phyloP scores from a whole-genome alignment of 805 yeast genomes.

The Millerago galiae region DNA sequence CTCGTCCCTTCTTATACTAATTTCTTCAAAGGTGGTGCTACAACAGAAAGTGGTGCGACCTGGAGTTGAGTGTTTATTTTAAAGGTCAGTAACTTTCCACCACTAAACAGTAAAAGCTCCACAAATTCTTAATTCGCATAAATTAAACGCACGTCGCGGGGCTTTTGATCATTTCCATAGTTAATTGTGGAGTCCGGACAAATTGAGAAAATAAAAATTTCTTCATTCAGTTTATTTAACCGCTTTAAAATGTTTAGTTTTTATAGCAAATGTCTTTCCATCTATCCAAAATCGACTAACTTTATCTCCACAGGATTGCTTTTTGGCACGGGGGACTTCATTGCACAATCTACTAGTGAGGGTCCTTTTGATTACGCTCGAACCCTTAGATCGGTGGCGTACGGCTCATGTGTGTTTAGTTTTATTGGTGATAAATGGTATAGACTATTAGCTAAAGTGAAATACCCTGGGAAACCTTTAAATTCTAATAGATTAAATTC shows the following conservation, averaged over 20 bases:
- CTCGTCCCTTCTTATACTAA: too few relatives aligned
- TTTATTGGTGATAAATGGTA: constrained; percentile 75
- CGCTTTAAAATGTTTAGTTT: not conserved
- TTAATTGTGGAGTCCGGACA: not conserved
- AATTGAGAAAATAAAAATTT: not conserved
- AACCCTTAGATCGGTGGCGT: constrained; percentile 56
- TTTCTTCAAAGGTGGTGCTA: too few relatives aligned
- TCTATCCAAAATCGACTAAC: constrained; percentile 47
- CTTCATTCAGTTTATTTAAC: too few relatives aligned
- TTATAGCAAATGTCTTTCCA: not conserved
- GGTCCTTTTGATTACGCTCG: constrained; percentile 42
- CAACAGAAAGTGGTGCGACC: too few relatives aligned
- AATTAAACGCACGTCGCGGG: too few relatives aligned
- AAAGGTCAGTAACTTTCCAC: too few relatives aligned
- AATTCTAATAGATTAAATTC: constrained; percentile 14
- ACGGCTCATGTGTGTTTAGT: constrained; percentile 71
- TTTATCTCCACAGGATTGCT: constrained; percentile 49
- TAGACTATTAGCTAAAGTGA: constrained; percentile 38
- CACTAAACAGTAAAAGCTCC: not conserved
- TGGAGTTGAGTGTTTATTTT: too few relatives aligned
- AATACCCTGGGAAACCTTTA: constrained; percentile 27
- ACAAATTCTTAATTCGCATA: too few relatives aligned
- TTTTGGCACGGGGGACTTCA: constrained; percentile 69
- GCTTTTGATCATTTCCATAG: too few relatives aligned
- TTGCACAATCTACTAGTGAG: constrained; percentile 54